These are phyloP conservation scores for Solanum etuberosum DNA, from an alignment of 257 asterid genomes.

Conservation along the genomic window DNA sequence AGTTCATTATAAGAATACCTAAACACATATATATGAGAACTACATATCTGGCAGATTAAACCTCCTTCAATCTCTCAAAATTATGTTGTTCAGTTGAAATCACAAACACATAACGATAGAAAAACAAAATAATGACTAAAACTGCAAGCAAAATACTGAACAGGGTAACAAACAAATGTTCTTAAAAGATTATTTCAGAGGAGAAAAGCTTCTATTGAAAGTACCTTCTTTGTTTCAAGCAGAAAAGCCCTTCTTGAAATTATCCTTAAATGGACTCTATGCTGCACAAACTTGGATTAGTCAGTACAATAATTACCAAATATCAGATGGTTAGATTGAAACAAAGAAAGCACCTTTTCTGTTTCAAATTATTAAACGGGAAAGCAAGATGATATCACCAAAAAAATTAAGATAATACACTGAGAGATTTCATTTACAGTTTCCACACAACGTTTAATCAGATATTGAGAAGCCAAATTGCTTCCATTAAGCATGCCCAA, in stretches of 20 bases:
- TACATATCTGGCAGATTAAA: background rate
- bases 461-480: background rate
- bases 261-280: background rate
- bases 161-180: background rate
- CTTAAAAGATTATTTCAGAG: background rate
- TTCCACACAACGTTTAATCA: background rate
- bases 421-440: background rate
- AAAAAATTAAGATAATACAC: background rate
- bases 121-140: background rate
- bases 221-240: background rate
- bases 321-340: background rate
- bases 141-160: background rate
- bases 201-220: background rate
- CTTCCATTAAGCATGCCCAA: background rate
- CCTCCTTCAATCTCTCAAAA: background rate
- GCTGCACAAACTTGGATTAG: background rate
- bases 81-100: background rate
- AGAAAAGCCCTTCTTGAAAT: background rate
- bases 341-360: background rate
- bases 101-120: constrained; percentile 15
- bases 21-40: background rate
- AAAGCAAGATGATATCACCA: background rate
- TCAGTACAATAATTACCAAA: background rate
- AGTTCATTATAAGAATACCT: background rate
- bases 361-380: background rate